Evolutionary conservation across 257 asterid species (phyloP).

Genomic region (Petunia axillaris): DNA sequence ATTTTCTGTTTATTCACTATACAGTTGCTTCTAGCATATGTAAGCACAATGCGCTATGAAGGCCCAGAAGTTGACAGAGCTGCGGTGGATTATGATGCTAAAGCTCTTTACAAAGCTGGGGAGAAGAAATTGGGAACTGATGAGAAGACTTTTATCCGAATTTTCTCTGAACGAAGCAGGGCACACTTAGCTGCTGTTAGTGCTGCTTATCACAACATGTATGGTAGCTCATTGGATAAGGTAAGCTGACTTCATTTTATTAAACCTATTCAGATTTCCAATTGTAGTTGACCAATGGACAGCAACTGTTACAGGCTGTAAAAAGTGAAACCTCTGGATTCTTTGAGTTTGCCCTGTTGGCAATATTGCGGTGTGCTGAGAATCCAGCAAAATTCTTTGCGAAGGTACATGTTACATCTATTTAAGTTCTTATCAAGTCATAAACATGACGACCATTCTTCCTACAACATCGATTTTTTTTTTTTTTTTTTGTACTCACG

Average conservation of each 20-base stretch:
- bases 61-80: slow-evolving; percentile 88
- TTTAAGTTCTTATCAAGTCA: slow-evolving; percentile 11
- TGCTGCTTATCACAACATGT: slow-evolving; percentile 65
- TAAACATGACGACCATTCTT: slow-evolving; percentile 7
- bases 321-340: slow-evolving; percentile 85
- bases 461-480: not conserved
- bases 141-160: slow-evolving; percentile 69
- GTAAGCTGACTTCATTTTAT: slow-evolving; percentile 35
- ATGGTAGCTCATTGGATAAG: slow-evolving; percentile 73
- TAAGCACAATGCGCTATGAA: slow-evolving; percentile 64
- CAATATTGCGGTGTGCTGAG: slow-evolving; percentile 74
- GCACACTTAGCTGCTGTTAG: slow-evolving; percentile 73
- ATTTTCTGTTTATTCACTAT: slow-evolving; percentile 23
- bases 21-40: slow-evolving; percentile 78
- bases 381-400: slow-evolving; percentile 88
- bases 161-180: slow-evolving; percentile 78
- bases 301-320: slow-evolving; percentile 61
- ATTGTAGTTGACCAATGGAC: slow-evolving; percentile 19
- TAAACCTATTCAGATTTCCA: not conserved
- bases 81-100: slow-evolving; percentile 79
- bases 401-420: slow-evolving; percentile 54
- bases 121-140: slow-evolving; percentile 90
- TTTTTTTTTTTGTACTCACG: not conserved
- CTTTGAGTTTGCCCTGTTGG: slow-evolving; percentile 73
- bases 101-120: slow-evolving; percentile 86